Conservation (phyloP, 2,329 filamentous ascomycete genomes). For the Penicillium hordei region DNA sequence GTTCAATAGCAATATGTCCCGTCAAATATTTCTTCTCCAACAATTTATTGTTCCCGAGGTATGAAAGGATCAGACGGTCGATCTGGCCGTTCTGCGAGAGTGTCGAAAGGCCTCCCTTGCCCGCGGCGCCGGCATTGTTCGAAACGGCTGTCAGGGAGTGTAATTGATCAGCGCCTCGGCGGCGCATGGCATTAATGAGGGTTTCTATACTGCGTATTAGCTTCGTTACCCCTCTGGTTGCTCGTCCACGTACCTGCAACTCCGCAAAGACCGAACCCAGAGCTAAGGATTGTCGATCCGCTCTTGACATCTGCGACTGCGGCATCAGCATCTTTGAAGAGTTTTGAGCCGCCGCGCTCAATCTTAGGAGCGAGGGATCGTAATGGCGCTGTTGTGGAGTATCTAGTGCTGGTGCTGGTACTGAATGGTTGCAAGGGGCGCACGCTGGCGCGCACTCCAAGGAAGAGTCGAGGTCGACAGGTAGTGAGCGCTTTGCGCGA, state of each 20-base stretch:
- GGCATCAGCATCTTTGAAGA: constrained; percentile 56
- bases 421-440: constrained; percentile 12
- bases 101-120: constrained; percentile 66
- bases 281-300: constrained; percentile 69
- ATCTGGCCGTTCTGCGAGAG: constrained; percentile 70
- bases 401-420: constrained; percentile 11
- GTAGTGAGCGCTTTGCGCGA: constrained; percentile 26
- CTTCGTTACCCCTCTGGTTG: not conserved
- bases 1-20: constrained; percentile 71
- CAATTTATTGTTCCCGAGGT: constrained; percentile 73
- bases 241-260: constrained; percentile 59
- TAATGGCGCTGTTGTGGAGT: constrained; percentile 23
- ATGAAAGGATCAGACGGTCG: constrained; percentile 70
- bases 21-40: constrained; percentile 73
- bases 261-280: constrained; percentile 80
- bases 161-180: constrained; percentile 56
- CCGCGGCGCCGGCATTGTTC: constrained; percentile 74
- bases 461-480: constrained; percentile 24
- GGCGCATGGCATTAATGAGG: constrained; percentile 66
- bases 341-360: constrained; percentile 37
- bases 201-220: constrained; percentile 55
- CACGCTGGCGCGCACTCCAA: constrained; percentile 18
- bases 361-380: constrained; percentile 27
- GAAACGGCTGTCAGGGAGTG: constrained; percentile 70
- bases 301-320: constrained; percentile 70